Evolutionary conservation across 805 yeast species (phyloP), one percentile per base, ranked within the genome.

Genomic region (Pichia cephalocereana): DNA sequence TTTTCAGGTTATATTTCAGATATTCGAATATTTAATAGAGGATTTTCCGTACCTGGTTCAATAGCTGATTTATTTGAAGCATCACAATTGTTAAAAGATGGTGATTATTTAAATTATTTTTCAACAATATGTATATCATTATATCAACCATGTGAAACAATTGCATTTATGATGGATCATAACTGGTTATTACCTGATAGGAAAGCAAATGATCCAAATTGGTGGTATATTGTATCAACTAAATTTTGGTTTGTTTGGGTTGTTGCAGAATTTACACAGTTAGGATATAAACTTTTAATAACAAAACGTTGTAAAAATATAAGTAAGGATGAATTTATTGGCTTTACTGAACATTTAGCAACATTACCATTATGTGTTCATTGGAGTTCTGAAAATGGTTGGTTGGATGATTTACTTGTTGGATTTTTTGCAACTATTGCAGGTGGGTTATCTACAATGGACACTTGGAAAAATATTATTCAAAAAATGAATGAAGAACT

Each of bases 361-460:
- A 66, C 66, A 34, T 52, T 67, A 37, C 71, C 71, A 12, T 56
- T 67, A 40, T 65, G 70, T 41, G 61, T 62, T 7, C 71, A 67
- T 52, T 67, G 71, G 71, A 65, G 70, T 37, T 46, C 61, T 37
- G 53, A 50, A 12, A 63, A 61, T 30, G 71, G 71, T 2, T 65
- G 68, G 40, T 49, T 67, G 28, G 50, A 57, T 42, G 61, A 60
- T 27, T 46, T 65, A 18, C 43, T 51, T 15, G 71, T 67, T 40
- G 71, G 70, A 1, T 54, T 67, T 18, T 58, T 64, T 47, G 70
- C 70, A n/a, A 59, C 67, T 7, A 34, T 50, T n/a, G 58, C 58
- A 3, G 48, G 48, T 52, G 43, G 61, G 46, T 44, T 59, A 26
- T 46, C 47, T 18, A 48, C 68, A 4, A 8, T 52, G 8, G 42